These are phyloP conservation scores for Flammula alnicola DNA, from an alignment of 1,284 basidiomycete species.

Conservation along the genomic window DNA sequence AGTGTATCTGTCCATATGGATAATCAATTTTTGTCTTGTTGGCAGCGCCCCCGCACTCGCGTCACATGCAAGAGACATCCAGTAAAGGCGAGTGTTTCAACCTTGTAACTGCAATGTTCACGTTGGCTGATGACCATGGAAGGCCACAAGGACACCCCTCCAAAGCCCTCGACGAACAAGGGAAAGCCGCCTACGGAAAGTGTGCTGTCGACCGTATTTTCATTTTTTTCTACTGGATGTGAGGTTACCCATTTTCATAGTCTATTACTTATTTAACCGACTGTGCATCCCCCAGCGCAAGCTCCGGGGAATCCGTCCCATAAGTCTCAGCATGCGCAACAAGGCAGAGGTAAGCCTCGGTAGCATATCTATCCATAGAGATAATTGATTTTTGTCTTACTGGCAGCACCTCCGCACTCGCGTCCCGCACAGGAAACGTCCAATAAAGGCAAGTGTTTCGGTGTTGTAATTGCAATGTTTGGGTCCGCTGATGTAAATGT, in stretches of 20 bases:
- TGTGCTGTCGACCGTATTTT: constrained; percentile 13
- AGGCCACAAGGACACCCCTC: constrained; percentile 18
- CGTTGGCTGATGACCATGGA: constrained; percentile 17
- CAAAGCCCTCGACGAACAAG: constrained; percentile 20
- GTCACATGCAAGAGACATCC: constrained; percentile 19
- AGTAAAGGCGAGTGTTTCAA: constrained; percentile 16
- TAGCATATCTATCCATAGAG: too few species aligned
- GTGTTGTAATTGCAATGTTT: too few species aligned
- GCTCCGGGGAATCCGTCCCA: constrained; percentile 14
- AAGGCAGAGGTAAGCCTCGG: too few species aligned
- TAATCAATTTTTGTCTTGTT: too few species aligned
- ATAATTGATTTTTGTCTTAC: too few species aligned
- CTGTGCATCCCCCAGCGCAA: constrained; percentile 17
- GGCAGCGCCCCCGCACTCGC: constrained; percentile 17
- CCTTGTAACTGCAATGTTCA: constrained; percentile 17
- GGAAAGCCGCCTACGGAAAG: constrained; percentile 16
- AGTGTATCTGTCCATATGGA: too few species aligned
- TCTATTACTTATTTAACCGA: constrained; percentile 17
- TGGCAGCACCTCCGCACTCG: too few species aligned
- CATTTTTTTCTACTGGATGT: constrained; percentile 14
- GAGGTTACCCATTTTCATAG: constrained; percentile 6
- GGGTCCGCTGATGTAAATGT: constrained; percentile 9
- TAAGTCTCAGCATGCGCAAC: too few species aligned
- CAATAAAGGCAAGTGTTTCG: too few species aligned
- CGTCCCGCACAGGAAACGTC: too few species aligned